Conservation (phyloP, 129 eudicot genomes). For the Solidago caesia region DNA sequence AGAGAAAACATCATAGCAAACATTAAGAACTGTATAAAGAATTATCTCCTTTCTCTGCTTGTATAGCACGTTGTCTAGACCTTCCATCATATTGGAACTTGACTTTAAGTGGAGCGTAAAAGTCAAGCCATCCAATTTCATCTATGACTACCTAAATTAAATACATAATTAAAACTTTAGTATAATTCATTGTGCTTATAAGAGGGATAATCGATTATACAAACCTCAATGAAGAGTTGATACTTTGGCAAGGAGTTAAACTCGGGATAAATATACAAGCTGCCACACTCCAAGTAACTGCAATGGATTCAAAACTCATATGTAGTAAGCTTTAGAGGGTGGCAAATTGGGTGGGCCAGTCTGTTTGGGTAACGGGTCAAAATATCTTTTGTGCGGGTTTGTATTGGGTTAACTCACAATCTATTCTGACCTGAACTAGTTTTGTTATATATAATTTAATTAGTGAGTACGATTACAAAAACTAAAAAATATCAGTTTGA, state of each 20-base stretch:
- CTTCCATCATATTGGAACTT: slow-evolving; percentile 41
- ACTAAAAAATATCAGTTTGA: too few relatives aligned
- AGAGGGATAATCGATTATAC: slow-evolving; percentile 1
- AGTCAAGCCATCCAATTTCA: slow-evolving; percentile 74
- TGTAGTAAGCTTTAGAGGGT: background rate
- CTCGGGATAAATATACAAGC: slow-evolving; percentile 49
- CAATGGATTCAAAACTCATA: slow-evolving; percentile 6
- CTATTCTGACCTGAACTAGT: too few relatives aligned
- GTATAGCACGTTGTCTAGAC: slow-evolving; percentile 41
- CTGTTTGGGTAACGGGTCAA: too few relatives aligned
- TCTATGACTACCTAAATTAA: slow-evolving; percentile 61
- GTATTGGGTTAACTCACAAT: too few relatives aligned
- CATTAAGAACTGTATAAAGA: slow-evolving; percentile 45
- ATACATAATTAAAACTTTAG: slow-evolving; percentile 10
- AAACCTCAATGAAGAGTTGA: slow-evolving; percentile 77
- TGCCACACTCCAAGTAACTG: slow-evolving; percentile 76
- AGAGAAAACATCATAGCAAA: slow-evolving; percentile 59
- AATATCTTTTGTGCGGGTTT: too few relatives aligned
- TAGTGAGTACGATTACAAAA: too few relatives aligned
- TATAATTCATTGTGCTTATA: background rate
- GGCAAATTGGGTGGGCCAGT: too few relatives aligned
- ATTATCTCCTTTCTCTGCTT: slow-evolving; percentile 64
- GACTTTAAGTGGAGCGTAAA: slow-evolving; percentile 46
- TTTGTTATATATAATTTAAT: too few relatives aligned
- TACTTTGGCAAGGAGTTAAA: slow-evolving; percentile 50